Conservation (phyloP, 2,329 filamentous ascomycete species). For the Myriosclerotinia duriaeana region DNA sequence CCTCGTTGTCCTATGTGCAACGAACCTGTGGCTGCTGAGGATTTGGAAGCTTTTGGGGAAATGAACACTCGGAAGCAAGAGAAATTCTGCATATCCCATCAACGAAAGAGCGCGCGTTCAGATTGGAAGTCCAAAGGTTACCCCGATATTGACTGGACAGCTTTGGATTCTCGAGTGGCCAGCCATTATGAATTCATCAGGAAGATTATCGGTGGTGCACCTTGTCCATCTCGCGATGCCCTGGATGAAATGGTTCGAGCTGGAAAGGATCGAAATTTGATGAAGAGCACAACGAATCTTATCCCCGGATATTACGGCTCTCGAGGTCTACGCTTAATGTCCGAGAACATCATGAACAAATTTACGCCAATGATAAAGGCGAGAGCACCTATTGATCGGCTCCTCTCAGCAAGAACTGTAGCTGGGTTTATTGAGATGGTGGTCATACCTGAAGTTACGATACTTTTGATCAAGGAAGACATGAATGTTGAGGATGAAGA, state of each 20-base stretch:
- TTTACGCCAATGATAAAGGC: slow-evolving; percentile 62
- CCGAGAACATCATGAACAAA: slow-evolving; percentile 61
- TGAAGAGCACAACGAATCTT: slow-evolving; percentile 52
- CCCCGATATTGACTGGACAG: slow-evolving; percentile 68
- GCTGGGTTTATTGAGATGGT: slow-evolving; percentile 71
- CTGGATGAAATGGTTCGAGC: slow-evolving; percentile 55
- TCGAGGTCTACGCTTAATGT: slow-evolving; percentile 70
- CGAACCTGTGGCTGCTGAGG: slow-evolving; percentile 53
- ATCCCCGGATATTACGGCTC: slow-evolving; percentile 83
- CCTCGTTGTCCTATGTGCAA: slow-evolving; percentile 66
- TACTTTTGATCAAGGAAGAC: slow-evolving; percentile 58
- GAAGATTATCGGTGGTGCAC: slow-evolving; percentile 54
- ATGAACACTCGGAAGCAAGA: slow-evolving; percentile 60
- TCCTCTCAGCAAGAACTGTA: slow-evolving; percentile 66
- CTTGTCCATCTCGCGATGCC: slow-evolving; percentile 60
- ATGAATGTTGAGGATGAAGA: slow-evolving; percentile 49
- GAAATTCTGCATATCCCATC: slow-evolving; percentile 64
- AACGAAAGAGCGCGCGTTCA: slow-evolving; percentile 52
- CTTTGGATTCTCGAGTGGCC: slow-evolving; percentile 58
- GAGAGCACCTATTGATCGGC: slow-evolving; percentile 60
- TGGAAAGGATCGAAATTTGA: slow-evolving; percentile 60
- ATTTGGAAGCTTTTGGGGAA: slow-evolving; percentile 55
- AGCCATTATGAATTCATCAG: slow-evolving; percentile 56
- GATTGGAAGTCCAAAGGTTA: slow-evolving; percentile 52
- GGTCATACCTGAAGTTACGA: slow-evolving; percentile 69